phyloP scores from a whole-genome alignment of 805 yeast species.

The Starmerella stigmatis region DNA sequence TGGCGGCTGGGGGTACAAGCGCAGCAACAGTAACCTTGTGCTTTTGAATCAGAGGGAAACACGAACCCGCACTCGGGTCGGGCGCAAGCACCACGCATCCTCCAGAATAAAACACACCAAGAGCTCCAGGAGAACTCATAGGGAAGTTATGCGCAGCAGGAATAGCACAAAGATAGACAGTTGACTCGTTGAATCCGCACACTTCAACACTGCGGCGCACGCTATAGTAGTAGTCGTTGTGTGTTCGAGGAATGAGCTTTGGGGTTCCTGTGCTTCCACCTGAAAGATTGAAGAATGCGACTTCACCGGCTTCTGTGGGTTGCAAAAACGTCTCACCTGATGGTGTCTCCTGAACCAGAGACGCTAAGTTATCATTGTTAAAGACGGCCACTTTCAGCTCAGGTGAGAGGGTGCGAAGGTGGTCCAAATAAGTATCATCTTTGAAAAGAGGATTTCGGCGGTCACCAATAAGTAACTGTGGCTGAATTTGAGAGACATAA shows the following conservation, averaged over 20 bases:
- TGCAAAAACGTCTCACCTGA: not conserved
- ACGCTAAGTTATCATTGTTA: not conserved
- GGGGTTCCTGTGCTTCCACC: conserved; percentile 20
- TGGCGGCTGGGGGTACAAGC: conserved; percentile 19
- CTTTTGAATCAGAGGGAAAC: conserved; percentile 15
- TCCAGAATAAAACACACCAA: conserved; percentile 15
- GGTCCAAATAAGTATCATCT: conserved; percentile 6
- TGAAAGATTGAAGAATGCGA: conserved; percentile 17
- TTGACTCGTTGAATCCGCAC: conserved; percentile 7
- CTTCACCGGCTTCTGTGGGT: conserved; percentile 14
- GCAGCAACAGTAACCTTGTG: conserved; percentile 15
- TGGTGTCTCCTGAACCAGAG: not conserved
- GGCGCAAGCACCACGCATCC: conserved; percentile 14
- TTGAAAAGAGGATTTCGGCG: conserved; percentile 13
- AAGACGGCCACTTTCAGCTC: conserved; percentile 1
- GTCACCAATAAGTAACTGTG: conserved; percentile 15
- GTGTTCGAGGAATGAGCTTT: conserved; percentile 19
- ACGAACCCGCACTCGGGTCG: conserved; percentile 14
- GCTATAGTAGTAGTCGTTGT: conserved; percentile 19
- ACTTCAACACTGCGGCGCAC: conserved; percentile 14
- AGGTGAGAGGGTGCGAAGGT: conserved; percentile 4
- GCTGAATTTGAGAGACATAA: conserved; percentile 14
- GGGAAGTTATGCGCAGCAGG: conserved; percentile 20
- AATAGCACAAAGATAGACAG: conserved; percentile 12
- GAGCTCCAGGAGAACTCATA: conserved; percentile 19